These are phyloP conservation scores for Quercus tomentella DNA, from an alignment of 331 rosid species.

Conservation along the genomic window DNA sequence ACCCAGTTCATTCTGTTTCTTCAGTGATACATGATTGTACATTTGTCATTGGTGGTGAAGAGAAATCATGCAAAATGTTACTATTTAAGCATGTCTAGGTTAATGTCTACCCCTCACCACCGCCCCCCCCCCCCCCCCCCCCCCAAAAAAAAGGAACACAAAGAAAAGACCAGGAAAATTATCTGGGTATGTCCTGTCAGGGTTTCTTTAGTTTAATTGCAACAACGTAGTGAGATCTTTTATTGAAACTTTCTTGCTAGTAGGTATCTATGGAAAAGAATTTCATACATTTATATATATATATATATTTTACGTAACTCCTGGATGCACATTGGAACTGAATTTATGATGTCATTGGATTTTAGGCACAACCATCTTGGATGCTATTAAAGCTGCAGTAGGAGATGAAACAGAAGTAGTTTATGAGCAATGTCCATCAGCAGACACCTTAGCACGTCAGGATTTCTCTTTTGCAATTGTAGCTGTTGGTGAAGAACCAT, in stretches of 20 bases:
- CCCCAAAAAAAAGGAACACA: not conserved
- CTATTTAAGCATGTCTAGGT: not conserved
- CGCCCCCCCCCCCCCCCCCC: too few relatives aligned
- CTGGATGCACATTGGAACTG: not conserved
- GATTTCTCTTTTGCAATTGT: conserved; percentile 70
- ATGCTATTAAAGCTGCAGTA: conserved; percentile 61
- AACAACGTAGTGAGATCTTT: too few relatives aligned
- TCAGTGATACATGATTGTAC: not conserved
- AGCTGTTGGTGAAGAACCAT: conserved; percentile 78
- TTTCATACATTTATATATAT: too few relatives aligned
- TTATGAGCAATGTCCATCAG: conserved; percentile 50
- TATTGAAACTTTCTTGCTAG: too few relatives aligned
- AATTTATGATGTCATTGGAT: conserved; percentile 12
- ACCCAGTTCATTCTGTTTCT: not conserved
- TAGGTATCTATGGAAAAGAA: too few relatives aligned
- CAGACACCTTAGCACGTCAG: conserved; percentile 36
- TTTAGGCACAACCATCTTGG: conserved; percentile 79
- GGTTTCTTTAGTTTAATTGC: not conserved
- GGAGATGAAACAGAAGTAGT: conserved; percentile 62
- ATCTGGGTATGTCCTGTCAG: not conserved
- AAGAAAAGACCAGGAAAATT: not conserved
- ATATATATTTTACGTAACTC: not conserved
- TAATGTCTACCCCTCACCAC: too few relatives aligned
- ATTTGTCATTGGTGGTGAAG: not conserved
- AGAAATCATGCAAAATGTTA: not conserved